Evolutionary conservation across 192 early-diverging fungal species (phyloP).

Genomic region (Linderina pennispora): DNA sequence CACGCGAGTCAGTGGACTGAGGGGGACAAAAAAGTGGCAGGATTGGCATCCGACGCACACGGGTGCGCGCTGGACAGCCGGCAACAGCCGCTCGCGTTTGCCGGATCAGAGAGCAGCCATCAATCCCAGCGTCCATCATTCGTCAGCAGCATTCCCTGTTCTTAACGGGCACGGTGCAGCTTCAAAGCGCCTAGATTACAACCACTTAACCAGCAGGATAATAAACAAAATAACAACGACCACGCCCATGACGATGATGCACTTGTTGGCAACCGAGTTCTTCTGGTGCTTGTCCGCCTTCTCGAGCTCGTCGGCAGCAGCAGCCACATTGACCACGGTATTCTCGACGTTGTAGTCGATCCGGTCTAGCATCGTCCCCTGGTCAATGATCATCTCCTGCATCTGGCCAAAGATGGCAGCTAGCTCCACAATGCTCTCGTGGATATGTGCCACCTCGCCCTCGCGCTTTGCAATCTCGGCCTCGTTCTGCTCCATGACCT

Average conservation of each 20-base stretch:
- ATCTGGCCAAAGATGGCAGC: conserved; percentile 90
- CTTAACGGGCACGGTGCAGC: no score
- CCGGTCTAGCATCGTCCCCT: conserved; percentile 92
- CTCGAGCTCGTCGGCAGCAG: conserved; percentile 77
- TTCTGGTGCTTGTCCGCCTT: conserved; percentile 78
- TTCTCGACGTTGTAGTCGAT: conserved; percentile 98
- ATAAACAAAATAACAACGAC: conserved; percentile 75
- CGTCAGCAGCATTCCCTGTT: no score
- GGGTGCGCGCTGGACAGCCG: no score
- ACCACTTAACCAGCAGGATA: conserved; percentile 66
- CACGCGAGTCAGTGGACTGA: no score
- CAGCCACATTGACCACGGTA: conserved; percentile 68
- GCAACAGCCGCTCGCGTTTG: no score
- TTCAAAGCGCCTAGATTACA: no score
- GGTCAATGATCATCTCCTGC: conserved; percentile 95
- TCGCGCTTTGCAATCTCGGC: conserved; percentile 75
- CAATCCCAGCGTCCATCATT: no score
- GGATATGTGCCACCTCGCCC: conserved; percentile 88
- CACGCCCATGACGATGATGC: conserved; percentile 72
- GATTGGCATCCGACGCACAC: no score
- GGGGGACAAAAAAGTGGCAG: no score
- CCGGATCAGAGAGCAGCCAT: no score
- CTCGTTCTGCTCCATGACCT: conserved; percentile 71
- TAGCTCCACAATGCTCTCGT: conserved; percentile 81
- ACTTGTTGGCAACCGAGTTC: conserved; percentile 71